Evolutionary conservation across 306 rosid genomes (phyloP).

Genomic region (Vicia sativa): DNA sequence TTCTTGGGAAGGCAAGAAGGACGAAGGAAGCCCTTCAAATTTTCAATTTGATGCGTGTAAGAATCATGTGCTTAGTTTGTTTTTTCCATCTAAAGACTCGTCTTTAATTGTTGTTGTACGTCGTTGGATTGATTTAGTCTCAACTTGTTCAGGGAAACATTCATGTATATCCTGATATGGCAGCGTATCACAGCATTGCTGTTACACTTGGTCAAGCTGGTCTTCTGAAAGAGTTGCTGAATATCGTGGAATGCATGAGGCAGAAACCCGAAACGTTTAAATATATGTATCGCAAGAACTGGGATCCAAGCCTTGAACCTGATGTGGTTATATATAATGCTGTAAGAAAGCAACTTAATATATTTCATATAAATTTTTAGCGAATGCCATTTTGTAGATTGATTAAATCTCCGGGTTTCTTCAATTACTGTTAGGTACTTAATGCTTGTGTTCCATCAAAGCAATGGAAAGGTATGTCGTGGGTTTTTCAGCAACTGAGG

Average conservation of each 20-base stretch:
- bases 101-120: conserved; percentile 33
- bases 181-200: conserved; percentile 90
- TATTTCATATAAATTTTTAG: conserved; percentile 30
- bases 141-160: conserved; percentile 64
- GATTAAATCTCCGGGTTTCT: conserved; percentile 27
- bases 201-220: conserved; percentile 97
- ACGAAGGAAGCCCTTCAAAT: conserved; percentile 80
- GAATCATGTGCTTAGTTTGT: conserved; percentile 46
- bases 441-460: conserved; percentile 83
- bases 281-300: conserved; percentile 54
- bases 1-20: conserved; percentile 86
- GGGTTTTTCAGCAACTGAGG: conserved; percentile 78
- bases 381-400: conserved; percentile 30
- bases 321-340: conserved; percentile 85
- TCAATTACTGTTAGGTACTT: conserved; percentile 64
- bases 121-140: conserved; percentile 38
- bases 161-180: conserved; percentile 82
- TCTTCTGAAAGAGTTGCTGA: conserved; percentile 73
- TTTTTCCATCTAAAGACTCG: conserved; percentile 18
- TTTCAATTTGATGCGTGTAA: conserved; percentile 81
- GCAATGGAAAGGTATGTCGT: conserved; percentile 84
- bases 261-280: conserved; percentile 60
- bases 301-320: conserved; percentile 85
- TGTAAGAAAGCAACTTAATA: conserved; percentile 54
- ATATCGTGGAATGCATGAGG: conserved; percentile 73